Base-by-base conservation (phyloP, 1,284 basidiomycete species). In the Pseudozyma sp. region DNA sequence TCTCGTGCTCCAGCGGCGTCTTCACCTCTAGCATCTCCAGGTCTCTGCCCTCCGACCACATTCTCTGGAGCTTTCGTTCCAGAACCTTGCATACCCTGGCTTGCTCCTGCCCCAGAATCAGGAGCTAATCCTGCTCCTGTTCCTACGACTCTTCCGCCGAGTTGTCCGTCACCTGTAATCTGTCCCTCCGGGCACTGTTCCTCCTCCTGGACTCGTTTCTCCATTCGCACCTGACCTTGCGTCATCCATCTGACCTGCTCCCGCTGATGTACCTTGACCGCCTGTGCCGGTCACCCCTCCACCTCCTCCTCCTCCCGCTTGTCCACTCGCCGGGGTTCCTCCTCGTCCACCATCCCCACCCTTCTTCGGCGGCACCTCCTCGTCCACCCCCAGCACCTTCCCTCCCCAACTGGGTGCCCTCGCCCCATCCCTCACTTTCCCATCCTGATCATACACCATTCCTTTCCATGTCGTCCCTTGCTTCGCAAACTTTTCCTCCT, bases 401-500 rank as follows among this genome's bases (percentile, higher is more conserved):
- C 55, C 66, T 10, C 30, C n/a, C 19, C 24, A 51, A 4, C 17
- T 44, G 1, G 66, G 60, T 10, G 40, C 0, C 14, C 46, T 50
- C 14, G 39, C 57, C 17, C 61, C 58, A 11, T 24, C 4, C 7
- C 44, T 73, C 7, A 64, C 47, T 0, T 68, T 47, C 2, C 69
- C 69, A 34, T 73, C 42, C 9, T 43, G 13, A 46, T 64, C 57
- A 35, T 64, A 73, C 7, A 68, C 31, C 69, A 73, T 73, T 0
- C 65, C 65, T 0, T 58, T 37, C 69, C 69, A 73, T 7, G 13
- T 54, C 5, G 31, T 1, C 0, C 69, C 69, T 0, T 64, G 55
- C 8, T 47, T 42, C 4, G 65, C 65, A 29, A 64, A 68, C 49
- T 54, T 61, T 9, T 17, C 7, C 37, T 73, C 69, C 48, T 73